Percentiles rank a stretch among this genome's conserved stretches.
Conservation (phyloP, 129 eudicot genomes). For the Flaveria linearis region DNA sequence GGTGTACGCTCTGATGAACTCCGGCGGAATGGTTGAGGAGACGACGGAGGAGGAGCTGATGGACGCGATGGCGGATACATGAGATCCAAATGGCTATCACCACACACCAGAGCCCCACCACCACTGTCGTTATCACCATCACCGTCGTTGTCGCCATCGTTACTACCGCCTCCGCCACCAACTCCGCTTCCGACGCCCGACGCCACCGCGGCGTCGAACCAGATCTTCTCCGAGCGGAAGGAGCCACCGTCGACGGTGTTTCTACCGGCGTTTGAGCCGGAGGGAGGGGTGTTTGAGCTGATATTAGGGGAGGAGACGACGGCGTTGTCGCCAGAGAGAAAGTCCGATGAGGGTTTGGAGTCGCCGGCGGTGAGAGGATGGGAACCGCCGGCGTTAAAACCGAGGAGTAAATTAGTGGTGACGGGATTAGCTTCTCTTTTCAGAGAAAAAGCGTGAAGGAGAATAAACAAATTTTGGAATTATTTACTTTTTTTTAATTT, state of each 20-base stretch:
- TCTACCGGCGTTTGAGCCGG: constrained; percentile 27
- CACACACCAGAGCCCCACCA: background rate
- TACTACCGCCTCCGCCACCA: constrained; percentile 25
- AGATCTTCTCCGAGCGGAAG: background rate
- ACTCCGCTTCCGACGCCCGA: constrained; percentile 36
- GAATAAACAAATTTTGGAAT: constrained; percentile 50
- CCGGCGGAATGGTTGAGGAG: too few relatives aligned
- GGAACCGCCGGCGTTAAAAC: constrained; percentile 69
- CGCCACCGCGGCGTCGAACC: constrained; percentile 19
- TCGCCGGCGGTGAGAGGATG: constrained; percentile 32
- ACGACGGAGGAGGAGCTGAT: too few relatives aligned
- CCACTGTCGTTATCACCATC: background rate
- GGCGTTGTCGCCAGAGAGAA: constrained; percentile 15
- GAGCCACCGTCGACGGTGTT: constrained; percentile 4
- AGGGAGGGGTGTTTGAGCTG: constrained; percentile 46
- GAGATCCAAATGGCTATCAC: too few relatives aligned
- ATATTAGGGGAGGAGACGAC: constrained; percentile 45
- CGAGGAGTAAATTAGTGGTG: constrained; percentile 54
- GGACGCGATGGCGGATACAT: too few relatives aligned
- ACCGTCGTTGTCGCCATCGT: background rate
- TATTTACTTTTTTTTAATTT: constrained; percentile 21
- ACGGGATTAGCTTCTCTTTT: constrained; percentile 81
- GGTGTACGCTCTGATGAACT: too few relatives aligned
- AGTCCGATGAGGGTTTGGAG: constrained; percentile 37
- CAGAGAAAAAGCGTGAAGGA: constrained; percentile 55